Base-by-base conservation (phyloP, 2,329 filamentous ascomycete genomes). In the Penicillium thymicola region DNA sequence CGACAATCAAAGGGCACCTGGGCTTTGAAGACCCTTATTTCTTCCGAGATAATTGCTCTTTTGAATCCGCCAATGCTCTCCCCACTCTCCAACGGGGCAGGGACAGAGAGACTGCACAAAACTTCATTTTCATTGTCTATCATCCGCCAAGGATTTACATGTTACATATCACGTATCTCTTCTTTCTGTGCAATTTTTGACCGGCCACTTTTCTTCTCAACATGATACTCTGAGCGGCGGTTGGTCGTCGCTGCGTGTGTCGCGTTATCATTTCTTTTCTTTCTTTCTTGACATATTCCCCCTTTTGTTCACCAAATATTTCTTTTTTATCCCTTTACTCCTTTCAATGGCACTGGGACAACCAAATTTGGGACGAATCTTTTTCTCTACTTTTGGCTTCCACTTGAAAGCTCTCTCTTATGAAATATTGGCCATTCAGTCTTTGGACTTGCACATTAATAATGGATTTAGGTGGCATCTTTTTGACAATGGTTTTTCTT, bases 261-360 rank as follows among this genome's bases (percentile, higher is more conserved):
- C 55, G 41, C 34, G 44, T 59, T 65, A 51, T 59, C 32, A 52
- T 59, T 34, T 41, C 58, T 63, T 67, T 58, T 59, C 59, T 60
- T 61, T 6, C n/a, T 57, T 62, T 61, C 60, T 63, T 62, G 63
- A 66, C 61, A 67, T 72, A 71, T 72, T 72, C 69, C 69, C 69
- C 69, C 66, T 71, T 66, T 62, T 66, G 70, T 72, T 70, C 50
- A 61, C 49, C 57, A 56, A 55, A 60, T 59, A 57, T 50, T 59
- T 60, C 56, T 59, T 59, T 59, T 60, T 59, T 57, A 42, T 52
- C 41, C 49, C 40, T 55, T 55, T 55, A 49, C 37, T 48, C 43
- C 63, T 62, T 58, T 55, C 59, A 52, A 62, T 59, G 63, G 55
- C 61, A 61, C 44, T 59, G 51, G 55, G 62, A 65, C 47, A 55